Evolutionary conservation across 495 filamentous ascomycete genomes (phyloP).

Genomic region (Lichina pygmaea): DNA sequence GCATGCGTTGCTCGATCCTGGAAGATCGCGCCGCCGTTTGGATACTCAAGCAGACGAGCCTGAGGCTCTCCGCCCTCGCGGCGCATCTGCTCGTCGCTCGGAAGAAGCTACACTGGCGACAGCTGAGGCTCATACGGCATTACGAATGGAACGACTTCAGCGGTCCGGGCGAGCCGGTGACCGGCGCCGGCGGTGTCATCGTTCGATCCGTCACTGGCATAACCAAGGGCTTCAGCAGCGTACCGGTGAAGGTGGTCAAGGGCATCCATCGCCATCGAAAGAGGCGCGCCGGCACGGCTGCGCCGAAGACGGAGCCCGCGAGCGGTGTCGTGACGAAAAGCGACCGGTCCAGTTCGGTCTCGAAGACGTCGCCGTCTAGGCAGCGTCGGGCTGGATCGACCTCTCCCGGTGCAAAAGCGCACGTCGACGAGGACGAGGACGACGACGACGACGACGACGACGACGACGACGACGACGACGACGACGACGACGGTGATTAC

Average conservation of each 20-base stretch:
- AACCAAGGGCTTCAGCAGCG: conserved; percentile 26
- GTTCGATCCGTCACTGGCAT: conserved; percentile 23
- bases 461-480: background rate
- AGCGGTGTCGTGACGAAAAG: no score
- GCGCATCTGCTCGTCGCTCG: conserved; percentile 33
- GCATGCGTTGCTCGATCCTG: conserved; percentile 43
- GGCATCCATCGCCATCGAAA: conserved; percentile 20
- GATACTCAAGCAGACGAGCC: conserved; percentile 26
- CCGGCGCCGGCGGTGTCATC: conserved; percentile 30
- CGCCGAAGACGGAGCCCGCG: no score
- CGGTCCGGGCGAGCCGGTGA: conserved; percentile 48
- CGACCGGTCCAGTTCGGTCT: no score
- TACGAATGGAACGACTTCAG: conserved; percentile 60
- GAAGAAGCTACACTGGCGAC: conserved; percentile 30
- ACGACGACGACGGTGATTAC: background rate
- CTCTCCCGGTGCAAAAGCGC: background rate
- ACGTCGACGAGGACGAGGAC: background rate
- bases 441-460: background rate
- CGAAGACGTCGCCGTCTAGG: background rate
- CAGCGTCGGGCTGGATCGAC: background rate
- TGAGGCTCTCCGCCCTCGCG: conserved; percentile 36
- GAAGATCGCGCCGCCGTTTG: conserved; percentile 39
- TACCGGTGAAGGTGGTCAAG: conserved; percentile 28
- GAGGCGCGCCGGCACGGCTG: conserved; percentile 11
- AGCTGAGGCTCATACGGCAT: conserved; percentile 37